Base-by-base conservation (phyloP, 2,329 filamentous ascomycete species). In the Colletotrichum tropicicola region DNA sequence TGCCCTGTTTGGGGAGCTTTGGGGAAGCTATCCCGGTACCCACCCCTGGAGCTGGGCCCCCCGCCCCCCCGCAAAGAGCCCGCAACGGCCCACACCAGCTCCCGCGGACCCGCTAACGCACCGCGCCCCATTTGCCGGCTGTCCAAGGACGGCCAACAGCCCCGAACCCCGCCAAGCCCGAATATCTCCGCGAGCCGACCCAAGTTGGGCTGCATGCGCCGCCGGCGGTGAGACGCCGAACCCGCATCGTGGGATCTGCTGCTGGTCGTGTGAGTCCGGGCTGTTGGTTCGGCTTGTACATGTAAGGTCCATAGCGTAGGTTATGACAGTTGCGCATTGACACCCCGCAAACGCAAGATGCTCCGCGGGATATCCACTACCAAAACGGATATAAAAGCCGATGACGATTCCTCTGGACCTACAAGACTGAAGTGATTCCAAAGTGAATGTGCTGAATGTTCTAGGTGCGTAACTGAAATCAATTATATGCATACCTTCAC, bases 41-140 rank as follows among this genome's bases (percentile, higher is more conserved):
- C 19, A 10, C 6, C 17, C 19, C 59, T 57, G 59, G 28, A 58
- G 53, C 54, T 53, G 13, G 17, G 21, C n/a, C 25, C 8, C 41
- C 49, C 49, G 49, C 48, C 32, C 61, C 57, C 61, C 61, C 57
- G 49, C 57, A 55, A 55, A 44, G 44, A 44, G 43, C 57, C 57
- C 21, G 21, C 32, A 49, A 32, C 17, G 30, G n/a, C 53, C 54
- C 54, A 39, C 43, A 37, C 23, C 9, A 35, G 57, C 61, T 39
- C 49, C 61, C 61, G 32, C 35, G 55, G 55, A 23, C 30, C 27
- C 47, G 13, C 44, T 27, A 13, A 48, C 21, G 52, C 59, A 39
- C 21, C 10, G 25, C 25, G 45, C 32, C 25, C 45, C 47, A 37
- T 63, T 35, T 53, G 47, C 59, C 54, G 47, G 17, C n/a, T 28